A percentile compares a stretch with the other conserved stretches of the same genome.
These are phyloP conservation scores for Helichrysum umbraculigerum DNA, from an alignment of 129 eudicot species.

Conservation along the genomic window DNA sequence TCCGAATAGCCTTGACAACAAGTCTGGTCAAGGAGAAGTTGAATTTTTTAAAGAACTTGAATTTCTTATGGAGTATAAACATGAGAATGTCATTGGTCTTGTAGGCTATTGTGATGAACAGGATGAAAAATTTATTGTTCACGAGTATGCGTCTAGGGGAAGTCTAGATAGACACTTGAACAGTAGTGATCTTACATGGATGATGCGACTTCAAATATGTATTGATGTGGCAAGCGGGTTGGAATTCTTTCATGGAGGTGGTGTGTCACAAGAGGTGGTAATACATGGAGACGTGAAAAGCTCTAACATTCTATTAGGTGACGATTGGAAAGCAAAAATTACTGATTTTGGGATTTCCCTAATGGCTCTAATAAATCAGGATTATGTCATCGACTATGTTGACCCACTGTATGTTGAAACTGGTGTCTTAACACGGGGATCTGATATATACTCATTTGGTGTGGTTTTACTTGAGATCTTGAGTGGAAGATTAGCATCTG, in stretches of 20 bases:
- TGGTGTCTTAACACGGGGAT: not conserved
- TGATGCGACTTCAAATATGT: not conserved
- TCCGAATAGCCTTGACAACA: no score
- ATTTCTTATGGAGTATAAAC: no score
- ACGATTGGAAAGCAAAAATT: not conserved
- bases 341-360: not conserved
- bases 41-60: no score
- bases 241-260: not conserved
- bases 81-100: no score
- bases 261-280: not conserved
- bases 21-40: no score
- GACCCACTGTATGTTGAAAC: not conserved
- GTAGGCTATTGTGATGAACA: not conserved
- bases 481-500: not conserved
- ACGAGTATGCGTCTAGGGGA: not conserved
- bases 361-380: not conserved
- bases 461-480: slow-evolving; percentile 14
- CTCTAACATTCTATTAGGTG: not conserved
- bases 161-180: not conserved
- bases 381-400: not conserved
- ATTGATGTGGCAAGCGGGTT: not conserved
- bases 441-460: slow-evolving; percentile 5
- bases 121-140: slow-evolving; percentile 2
- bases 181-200: not conserved
- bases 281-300: not conserved